Evolutionary conservation across 345 rosid genomes (phyloP).

Genomic region (Brassica rapa): DNA sequence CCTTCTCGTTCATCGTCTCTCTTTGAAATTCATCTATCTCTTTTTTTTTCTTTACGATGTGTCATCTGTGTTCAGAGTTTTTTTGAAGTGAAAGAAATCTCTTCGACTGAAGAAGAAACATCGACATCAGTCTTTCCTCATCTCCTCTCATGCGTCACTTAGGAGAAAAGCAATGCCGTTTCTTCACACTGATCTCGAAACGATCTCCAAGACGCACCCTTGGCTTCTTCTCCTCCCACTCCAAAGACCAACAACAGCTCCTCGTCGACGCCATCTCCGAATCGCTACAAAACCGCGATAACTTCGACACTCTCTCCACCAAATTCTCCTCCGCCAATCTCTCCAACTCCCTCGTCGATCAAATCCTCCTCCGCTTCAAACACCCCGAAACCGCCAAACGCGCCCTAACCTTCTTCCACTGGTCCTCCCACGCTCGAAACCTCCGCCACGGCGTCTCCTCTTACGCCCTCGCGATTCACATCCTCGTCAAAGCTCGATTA

Average conservation of each 20-base stretch:
- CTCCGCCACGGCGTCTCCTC: constrained; percentile 51
- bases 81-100: no score
- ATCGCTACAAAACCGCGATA: constrained; percentile 44
- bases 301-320: constrained; percentile 59
- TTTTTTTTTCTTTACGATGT: no score
- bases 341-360: constrained; percentile 44
- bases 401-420: constrained; percentile 76
- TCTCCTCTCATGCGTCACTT: constrained; percentile 25
- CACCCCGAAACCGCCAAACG: constrained; percentile 61
- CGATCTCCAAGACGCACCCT: background rate
- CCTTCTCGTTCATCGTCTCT: no score
- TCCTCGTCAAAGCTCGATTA: constrained; percentile 56
- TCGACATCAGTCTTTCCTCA: background rate
- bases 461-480: constrained; percentile 59
- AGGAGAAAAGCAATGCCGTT: constrained; percentile 19
- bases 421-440: constrained; percentile 58
- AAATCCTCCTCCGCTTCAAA: constrained; percentile 62
- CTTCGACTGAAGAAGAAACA: no score
- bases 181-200: background rate
- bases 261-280: constrained; percentile 42
- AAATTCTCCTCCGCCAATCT: constrained; percentile 45
- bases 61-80: no score
- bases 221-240: constrained; percentile 14
- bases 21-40: no score
- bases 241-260: background rate